Conservation (phyloP, 1,284 basidiomycete species). For the Cutaneotrichosporon mucoides region DNA sequence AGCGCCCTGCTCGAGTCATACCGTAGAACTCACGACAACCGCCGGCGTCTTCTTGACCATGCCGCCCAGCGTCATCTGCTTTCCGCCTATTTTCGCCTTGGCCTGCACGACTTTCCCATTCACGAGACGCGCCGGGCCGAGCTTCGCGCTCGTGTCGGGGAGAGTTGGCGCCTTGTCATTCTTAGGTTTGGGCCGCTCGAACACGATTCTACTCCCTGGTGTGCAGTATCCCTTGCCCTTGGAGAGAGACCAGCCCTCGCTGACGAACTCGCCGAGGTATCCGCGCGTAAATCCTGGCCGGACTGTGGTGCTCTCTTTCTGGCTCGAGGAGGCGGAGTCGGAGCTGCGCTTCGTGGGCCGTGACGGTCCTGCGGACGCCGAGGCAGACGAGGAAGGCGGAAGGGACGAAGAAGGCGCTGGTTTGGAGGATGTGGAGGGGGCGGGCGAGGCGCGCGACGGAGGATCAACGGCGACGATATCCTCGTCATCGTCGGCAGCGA, state of each 20-base stretch:
- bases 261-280: conserved; percentile 49
- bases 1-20: neutral
- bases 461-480: conserved; percentile 2
- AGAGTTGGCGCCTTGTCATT: conserved; percentile 13
- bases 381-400: neutral
- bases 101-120: conserved; percentile 43
- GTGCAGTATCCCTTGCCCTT: conserved; percentile 50
- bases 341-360: conserved; percentile 16
- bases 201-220: conserved; percentile 41
- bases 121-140: conserved; percentile 39
- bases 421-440: neutral
- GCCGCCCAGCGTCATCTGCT: conserved; percentile 41
- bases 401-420: conserved; percentile 8
- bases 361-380: conserved; percentile 6
- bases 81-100: conserved; percentile 30
- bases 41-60: conserved; percentile 42
- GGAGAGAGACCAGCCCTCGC: conserved; percentile 48
- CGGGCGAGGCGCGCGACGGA: neutral
- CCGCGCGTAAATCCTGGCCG: conserved; percentile 33
- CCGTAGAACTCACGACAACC: conserved; percentile 13
- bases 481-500: conserved; percentile 7
- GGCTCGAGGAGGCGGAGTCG: conserved; percentile 13
- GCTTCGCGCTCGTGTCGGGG: conserved; percentile 25
- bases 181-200: conserved; percentile 40
- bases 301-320: conserved; percentile 4